phyloP scores from a whole-genome alignment of 441 rosid species.

The Mallotus repandus region DNA sequence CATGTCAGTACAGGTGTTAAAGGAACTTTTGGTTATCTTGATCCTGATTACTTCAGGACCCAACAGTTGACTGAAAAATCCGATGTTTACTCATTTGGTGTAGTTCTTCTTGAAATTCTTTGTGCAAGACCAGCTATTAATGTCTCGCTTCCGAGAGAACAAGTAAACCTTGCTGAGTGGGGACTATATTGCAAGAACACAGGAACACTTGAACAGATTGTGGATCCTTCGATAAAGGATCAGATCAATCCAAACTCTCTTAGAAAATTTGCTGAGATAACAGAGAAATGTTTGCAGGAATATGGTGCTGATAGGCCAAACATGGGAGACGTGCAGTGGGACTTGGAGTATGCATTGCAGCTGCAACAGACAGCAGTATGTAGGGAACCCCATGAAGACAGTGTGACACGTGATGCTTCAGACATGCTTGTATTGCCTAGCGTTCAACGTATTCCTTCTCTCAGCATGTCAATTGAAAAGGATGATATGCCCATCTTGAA shows the following conservation, averaged over 20 bases:
- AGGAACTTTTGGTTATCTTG: slow-evolving; percentile 53
- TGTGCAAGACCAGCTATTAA: slow-evolving; percentile 45
- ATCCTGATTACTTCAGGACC: slow-evolving; percentile 43
- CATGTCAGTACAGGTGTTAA: slow-evolving; percentile 44
- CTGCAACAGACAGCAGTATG: slow-evolving; percentile 32
- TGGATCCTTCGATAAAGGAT: slow-evolving; percentile 36
- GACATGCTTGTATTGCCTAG: slow-evolving; percentile 12
- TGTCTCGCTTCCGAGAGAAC: slow-evolving; percentile 30
- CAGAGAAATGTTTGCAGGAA: slow-evolving; percentile 47
- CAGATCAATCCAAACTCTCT: slow-evolving; percentile 42
- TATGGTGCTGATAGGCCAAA: slow-evolving; percentile 37
- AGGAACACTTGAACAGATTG: slow-evolving; percentile 41
- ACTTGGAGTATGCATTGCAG: slow-evolving; percentile 50
- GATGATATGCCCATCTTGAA: slow-evolving; percentile 21
- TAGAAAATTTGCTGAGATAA: slow-evolving; percentile 38
- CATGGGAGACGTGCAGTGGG: slow-evolving; percentile 52
- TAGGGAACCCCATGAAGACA: slow-evolving; percentile 36
- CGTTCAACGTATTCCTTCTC: slow-evolving; percentile 31
- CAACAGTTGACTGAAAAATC: slow-evolving; percentile 45
- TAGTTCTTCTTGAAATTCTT: slow-evolving; percentile 44
- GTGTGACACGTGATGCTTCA: slow-evolving; percentile 25
- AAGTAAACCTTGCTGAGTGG: slow-evolving; percentile 60
- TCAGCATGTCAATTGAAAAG: not conserved
- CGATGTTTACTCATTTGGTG: slow-evolving; percentile 47
- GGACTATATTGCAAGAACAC: slow-evolving; percentile 28